Base-by-base conservation (phyloP, 2,329 filamentous ascomycete species). In the Ciborinia camelliae region DNA sequence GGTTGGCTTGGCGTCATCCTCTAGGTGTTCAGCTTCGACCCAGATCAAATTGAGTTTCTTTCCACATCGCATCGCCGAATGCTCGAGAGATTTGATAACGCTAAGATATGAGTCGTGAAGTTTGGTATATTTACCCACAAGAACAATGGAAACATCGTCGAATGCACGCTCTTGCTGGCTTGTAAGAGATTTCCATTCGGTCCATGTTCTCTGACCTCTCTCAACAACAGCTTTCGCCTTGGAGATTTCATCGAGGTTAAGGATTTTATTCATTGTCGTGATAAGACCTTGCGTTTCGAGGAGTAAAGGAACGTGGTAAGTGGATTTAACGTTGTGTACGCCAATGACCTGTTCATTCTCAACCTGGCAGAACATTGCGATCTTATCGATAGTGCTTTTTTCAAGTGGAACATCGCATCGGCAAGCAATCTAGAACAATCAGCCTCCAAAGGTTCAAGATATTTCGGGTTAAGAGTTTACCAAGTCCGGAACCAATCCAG, bases 251-350 rank as follows among this genome's bases (percentile, higher is more conserved):
- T 90, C 84, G 14, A 97, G 83, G 43, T 83, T 81, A 39, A 97
- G 81, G 23, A 86, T 82, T 23, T 83, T 79, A 45, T 82, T 82
- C 63, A 98, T 80, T n/a, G 86, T 83, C 15, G 81, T 77, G 10
- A 94, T 80, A 2, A 98, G 81, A 30, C 87, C 86, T 78, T 98
- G 91, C 70, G 92, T 83, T 71, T 94, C 86, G 18, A 98, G 87
- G 30, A 98, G 89, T n/a, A 97, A 82, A 0, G 95, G 95, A 3
- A 98, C 94, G 70, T 97, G 93, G 78, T 99, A 99, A 61, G 91
- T 96, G 15, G 92, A 92, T 26, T 88, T 82, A 78, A 98, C 91
- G 76, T 98, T 90, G 71, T 90, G 89, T 14, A 99, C 93, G n/a
- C 86, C 90, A 68, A 98, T 81, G 51, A 98, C 92, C 75, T 97